These are phyloP conservation scores for Zalaria obscura DNA, from an alignment of 2,329 filamentous ascomycete species.

Conservation along the genomic window DNA sequence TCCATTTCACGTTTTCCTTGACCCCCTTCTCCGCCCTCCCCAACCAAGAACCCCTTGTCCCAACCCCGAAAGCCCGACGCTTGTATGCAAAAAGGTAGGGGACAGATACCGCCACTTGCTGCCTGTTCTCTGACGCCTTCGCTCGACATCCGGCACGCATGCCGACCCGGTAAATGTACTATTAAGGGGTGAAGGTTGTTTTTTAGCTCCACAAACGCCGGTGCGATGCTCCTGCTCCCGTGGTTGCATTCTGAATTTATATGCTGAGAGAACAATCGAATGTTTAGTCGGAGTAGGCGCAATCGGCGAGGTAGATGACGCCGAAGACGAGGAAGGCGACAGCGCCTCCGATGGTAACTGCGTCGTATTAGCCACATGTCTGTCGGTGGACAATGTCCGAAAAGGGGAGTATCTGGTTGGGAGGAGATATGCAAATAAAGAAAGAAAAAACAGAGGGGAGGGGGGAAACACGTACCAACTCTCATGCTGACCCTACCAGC, in stretches of 20 bases:
- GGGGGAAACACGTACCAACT: constrained; percentile 59
- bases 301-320: constrained; percentile 75
- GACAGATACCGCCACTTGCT: too few species aligned
- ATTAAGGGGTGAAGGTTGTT: too few species aligned
- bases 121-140: too few species aligned
- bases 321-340: constrained; percentile 83
- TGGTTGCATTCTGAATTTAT: not conserved
- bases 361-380: constrained; percentile 14
- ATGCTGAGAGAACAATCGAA: constrained; percentile 3
- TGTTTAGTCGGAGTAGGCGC: constrained; percentile 8
- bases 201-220: not conserved
- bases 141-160: too few species aligned
- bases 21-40: too few species aligned
- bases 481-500: constrained; percentile 88
- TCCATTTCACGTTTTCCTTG: too few species aligned
- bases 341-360: constrained; percentile 86
- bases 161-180: too few species aligned
- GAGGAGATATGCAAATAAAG: constrained; percentile 5
- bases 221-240: not conserved
- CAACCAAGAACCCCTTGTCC: too few species aligned
- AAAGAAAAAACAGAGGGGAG: not conserved
- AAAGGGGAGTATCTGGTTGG: too few species aligned
- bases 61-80: too few species aligned
- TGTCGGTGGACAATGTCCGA: not conserved
- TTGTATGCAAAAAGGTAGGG: too few species aligned